Evolutionary conservation across 179 eudicot species (phyloP).

Genomic region (Beta lomatogona): DNA sequence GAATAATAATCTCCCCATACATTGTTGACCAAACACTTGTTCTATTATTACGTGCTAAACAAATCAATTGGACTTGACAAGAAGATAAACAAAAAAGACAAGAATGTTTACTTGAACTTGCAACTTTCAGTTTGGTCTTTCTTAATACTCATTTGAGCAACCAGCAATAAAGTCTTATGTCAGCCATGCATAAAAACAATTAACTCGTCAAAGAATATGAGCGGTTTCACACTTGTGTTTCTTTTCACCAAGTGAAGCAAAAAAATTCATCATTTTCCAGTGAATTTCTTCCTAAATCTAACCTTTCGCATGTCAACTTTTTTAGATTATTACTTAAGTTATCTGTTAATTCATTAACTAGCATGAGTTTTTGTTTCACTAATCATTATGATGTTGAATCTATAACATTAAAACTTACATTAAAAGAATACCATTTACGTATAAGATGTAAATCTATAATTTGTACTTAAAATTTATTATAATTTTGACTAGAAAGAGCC

Average conservation of each 20-base stretch:
- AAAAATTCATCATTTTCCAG: constrained; percentile 1
- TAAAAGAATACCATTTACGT: background rate
- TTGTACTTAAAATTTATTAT: too few relatives aligned
- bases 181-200: background rate
- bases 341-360: background rate
- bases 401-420: background rate
- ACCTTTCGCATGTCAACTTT: background rate
- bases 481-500: background rate
- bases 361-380: background rate
- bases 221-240: background rate
- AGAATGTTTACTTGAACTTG: constrained; percentile 1
- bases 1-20: background rate
- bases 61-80: background rate
- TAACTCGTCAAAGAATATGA: constrained; percentile 6
- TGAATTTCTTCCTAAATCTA: background rate
- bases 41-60: background rate
- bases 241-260: constrained; percentile 10
- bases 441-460: too few relatives aligned
- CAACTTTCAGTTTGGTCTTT: constrained; percentile 1
- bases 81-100: background rate
- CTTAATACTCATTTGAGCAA: background rate
- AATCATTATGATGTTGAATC: background rate
- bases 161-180: background rate
- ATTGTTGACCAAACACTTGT: constrained; percentile 4
- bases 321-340: background rate